Evolutionary conservation across 1,284 basidiomycete genomes (phyloP), one percentile per base, ranked within the genome.

Genomic region (Anthracocystis walkeri): DNA sequence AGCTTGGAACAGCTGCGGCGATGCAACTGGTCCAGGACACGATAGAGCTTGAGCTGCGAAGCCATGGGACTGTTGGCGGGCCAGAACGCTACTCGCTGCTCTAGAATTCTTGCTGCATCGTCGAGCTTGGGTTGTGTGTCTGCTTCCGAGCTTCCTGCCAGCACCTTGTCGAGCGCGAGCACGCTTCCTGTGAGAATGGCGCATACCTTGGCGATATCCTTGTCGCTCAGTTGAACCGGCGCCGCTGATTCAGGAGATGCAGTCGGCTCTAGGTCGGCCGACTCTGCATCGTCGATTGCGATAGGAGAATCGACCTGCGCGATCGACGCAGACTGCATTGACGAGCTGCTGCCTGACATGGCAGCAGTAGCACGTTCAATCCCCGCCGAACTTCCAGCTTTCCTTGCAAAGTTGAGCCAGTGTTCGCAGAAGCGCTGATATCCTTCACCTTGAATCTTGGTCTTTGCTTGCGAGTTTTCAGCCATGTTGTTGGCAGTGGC

Each of bases 371-470:
- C 72, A 11, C 66, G 62, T 11, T 75, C 72, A 18, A 75, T 54
- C 10, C 72, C 65, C n/a, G 23, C 23, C 7, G 59, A 49, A 58
- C 64, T 70, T 20, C 73, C 64, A 1, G 62, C 72, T 48, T 67
- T 66, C n/a, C 58, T 57, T 1, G 77, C 77, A 33, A 77, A 64
- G 25, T 51, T 65, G 46, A 77, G 58, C 77, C 77, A 79, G 25
- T 63, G 52, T 38, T 79, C 77, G 67, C 73, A 72, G 31, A 79
- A 79, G 41, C 52, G 71, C 54, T 56, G 56, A 48, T 56, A 76
- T 12, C 65, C 76, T 3, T 70, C 65, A 20, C 71, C 63, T 45
- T 51, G 33, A 1, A 59, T 33, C 48, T 67, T 69, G 56, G 27
- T 57, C 18, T 57, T 51, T 3, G 33, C 38, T 25, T 54, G 38